Base-by-base conservation (phyloP, 805 yeast genomes). In the Wickerhamiella parazyma region DNA sequence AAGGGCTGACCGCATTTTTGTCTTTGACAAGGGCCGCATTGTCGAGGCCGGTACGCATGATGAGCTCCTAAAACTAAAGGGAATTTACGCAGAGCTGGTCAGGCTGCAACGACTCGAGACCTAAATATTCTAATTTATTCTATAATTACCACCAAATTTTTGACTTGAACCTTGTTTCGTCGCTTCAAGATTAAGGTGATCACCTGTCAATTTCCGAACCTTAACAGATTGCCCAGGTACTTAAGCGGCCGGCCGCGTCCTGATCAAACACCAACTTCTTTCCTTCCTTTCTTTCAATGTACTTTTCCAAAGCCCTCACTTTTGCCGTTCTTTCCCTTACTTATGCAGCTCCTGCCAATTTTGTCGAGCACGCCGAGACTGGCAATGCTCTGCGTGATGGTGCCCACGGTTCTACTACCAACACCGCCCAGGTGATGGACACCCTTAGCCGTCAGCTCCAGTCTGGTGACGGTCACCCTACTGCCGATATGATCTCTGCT, bases 21-120 rank as follows among this genome's bases (percentile, higher is more conserved):
- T 80, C 44, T 62, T 84, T 46, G 70, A 71, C 39, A 62, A 67
- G 38, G 94, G 94, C n/a, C 61, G 62, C 38, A 73, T 83, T 38
- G 60, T 67, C 2, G 94, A 83, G 56, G 51, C 64, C 6, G 81
- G 84, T 8, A 63, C 67, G 6, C 80, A 70, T 55, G 57, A 63
- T 5, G 70, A 71, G 36, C 68, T 75, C 14, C 57, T 71, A 48
- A 60, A 54, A 16, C 51, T 53, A 25, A 51, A 57, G 44, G 63
- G 66, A 43, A 57, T 59, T 25, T 66, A 66, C 49, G 63, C 51
- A 36, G 68, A 65, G 50, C 53, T 66, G 20, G 70, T 66, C 22
- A 51, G 53, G 39, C 50, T 65, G 40, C 70, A 66, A 48, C 58
- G 62, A 8, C 45, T 63, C 18, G 68, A 63, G 42, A 38, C 37